Base-by-base conservation (phyloP, 805 yeast species). In the Ogataea methanolica region DNA sequence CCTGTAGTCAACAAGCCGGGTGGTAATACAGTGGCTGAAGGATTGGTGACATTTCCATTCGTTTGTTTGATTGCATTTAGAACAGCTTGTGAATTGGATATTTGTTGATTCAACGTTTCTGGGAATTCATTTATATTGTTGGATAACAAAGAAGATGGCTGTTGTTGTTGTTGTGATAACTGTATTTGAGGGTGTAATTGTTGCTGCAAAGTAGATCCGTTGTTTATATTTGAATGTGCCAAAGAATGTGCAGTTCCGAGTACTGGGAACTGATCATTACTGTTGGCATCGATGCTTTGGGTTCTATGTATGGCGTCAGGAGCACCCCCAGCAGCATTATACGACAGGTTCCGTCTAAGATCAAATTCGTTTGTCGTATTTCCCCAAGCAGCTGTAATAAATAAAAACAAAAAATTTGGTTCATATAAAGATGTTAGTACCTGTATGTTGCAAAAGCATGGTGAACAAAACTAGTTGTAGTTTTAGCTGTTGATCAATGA, bases 261-360 rank as follows among this genome's bases (percentile, higher is more conserved):
- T 15, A 60, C 61, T 14, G 67, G 68, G 41, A 59, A 62, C 34
- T 61, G 60, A 9, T 59, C 65, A 36, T 48, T 52, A 33, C 45
- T 55, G 15, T 41, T 45, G 7, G 51, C 19, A 22, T 37, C 50
- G 23, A 21, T 34, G 21, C 19, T 44, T 36, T 39, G 31, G 15
- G 43, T 33, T 40, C 49, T 48, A 29, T 42, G 43, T 29, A 53
- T 16, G 7, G 40, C 40, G 2, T 45, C 48, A 2, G 47, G 39
- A 2, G 50, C 49, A 19, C 53, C 45, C 9, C 53, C 49, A 17
- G 50, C 54, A 12, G 49, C 46, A 22, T 44, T 50, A 26, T 50
- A 53, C 14, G 55, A 35, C 40, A 50, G 14, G 34, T 36, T 44
- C 38, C 51, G 53, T 44, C 54, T 43, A 33, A 44, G 26, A 12